Conservation (phyloP, 2,329 filamentous ascomycete species). For the Arthrobotrys musiformis region DNA sequence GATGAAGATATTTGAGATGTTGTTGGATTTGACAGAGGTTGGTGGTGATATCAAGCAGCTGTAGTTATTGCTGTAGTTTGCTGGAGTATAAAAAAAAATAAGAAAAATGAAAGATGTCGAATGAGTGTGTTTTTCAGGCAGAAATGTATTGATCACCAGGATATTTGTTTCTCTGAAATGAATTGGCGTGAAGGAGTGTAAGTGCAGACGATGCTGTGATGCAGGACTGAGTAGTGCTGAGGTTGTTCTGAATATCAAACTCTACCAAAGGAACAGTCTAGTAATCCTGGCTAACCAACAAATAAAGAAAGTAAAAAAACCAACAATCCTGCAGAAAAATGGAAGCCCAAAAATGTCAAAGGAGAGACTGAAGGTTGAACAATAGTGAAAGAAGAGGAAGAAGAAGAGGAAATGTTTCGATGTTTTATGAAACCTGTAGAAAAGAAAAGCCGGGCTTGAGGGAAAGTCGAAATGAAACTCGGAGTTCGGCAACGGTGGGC, state of each 20-base stretch:
- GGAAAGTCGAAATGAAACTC: slow-evolving; percentile 18
- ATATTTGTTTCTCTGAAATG: slow-evolving; percentile 51
- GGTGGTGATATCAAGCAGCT: slow-evolving; percentile 12
- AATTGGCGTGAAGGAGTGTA: slow-evolving; percentile 30
- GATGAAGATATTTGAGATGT: neutral
- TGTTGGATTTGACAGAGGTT: slow-evolving; percentile 1
- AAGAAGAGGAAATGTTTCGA: neutral
- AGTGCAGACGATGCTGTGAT: slow-evolving; percentile 30
- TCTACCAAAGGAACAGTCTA: slow-evolving; percentile 22
- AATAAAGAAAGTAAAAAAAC: neutral
- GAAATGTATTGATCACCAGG: slow-evolving; percentile 47
- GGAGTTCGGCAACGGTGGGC: slow-evolving; percentile 40
- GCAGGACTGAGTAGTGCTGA: slow-evolving; percentile 40
- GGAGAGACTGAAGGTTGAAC: slow-evolving; percentile 28
- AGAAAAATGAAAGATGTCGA: neutral
- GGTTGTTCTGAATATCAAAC: slow-evolving; percentile 54
- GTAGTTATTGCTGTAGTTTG: neutral
- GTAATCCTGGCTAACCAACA: slow-evolving; percentile 10
- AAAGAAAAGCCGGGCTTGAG: slow-evolving; percentile 1
- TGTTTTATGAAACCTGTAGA: slow-evolving; percentile 17
- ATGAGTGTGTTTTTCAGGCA: slow-evolving; percentile 26
- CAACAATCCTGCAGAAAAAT: slow-evolving; percentile 10
- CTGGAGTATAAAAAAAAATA: neutral
- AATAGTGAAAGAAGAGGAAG: slow-evolving; percentile 1
- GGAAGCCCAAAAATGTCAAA: slow-evolving; percentile 17